Evolutionary conservation across 257 asterid species (phyloP).

Genomic region (Przewalskia tangutica): DNA sequence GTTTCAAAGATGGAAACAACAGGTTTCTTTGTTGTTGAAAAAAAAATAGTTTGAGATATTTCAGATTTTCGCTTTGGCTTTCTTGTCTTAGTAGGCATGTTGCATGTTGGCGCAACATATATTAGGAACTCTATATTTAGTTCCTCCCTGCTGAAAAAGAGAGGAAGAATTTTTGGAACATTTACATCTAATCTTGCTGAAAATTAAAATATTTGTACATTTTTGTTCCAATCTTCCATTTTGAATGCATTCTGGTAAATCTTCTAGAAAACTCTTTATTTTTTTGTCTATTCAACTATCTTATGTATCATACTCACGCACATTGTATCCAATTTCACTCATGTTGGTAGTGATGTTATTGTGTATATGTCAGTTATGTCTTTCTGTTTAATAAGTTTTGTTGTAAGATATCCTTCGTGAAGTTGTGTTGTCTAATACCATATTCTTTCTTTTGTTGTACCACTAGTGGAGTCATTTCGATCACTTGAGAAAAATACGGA

Average conservation of each 20-base stretch:
- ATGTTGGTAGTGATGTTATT: background rate
- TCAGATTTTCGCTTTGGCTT: background rate
- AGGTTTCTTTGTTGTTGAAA: background rate
- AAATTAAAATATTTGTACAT: background rate
- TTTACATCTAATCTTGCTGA: background rate
- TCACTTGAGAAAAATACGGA: slow-evolving; percentile 86
- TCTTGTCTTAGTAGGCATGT: background rate
- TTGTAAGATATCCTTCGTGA: background rate
- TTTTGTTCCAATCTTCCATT: background rate
- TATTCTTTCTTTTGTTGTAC: slow-evolving; percentile 15
- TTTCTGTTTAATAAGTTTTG: background rate
- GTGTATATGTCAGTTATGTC: background rate
- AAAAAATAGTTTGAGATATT: background rate
- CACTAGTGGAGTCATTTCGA: slow-evolving; percentile 81
- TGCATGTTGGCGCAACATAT: background rate
- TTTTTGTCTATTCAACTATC: background rate
- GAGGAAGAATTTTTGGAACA: background rate
- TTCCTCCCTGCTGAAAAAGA: background rate
- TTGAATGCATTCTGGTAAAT: background rate
- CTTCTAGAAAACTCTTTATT: background rate
- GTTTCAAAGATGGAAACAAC: background rate
- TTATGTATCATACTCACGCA: background rate
- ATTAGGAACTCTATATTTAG: background rate
- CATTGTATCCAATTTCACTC: background rate
- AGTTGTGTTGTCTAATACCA: slow-evolving; percentile 6